phyloP scores from a whole-genome alignment of 2,329 filamentous ascomycete species.

The Colletotrichum eleusines region DNA sequence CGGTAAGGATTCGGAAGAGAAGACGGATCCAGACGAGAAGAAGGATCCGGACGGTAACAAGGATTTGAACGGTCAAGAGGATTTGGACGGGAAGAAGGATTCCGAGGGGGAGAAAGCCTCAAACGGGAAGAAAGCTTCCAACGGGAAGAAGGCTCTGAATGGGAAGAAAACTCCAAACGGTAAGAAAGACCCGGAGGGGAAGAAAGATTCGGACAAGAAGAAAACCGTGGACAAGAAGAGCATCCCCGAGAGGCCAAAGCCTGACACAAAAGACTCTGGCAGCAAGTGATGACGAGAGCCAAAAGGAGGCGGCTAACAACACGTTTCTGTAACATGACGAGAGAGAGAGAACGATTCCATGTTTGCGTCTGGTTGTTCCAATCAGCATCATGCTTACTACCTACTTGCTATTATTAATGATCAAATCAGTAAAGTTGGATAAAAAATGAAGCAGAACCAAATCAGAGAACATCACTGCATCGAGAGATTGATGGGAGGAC shows the following conservation, averaged over 20 bases:
- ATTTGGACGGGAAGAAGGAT: too few species aligned
- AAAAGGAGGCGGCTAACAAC: not conserved
- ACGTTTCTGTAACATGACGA: accelerated
- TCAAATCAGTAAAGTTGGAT: not conserved
- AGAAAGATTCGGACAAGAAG: not conserved
- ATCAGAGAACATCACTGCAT: not conserved
- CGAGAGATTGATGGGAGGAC: not conserved
- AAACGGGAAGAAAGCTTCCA: too few species aligned
- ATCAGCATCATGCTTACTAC: too few species aligned
- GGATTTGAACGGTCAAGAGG: too few species aligned
- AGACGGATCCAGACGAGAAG: too few species aligned
- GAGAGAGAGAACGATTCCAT: not conserved
- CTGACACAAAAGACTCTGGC: not conserved
- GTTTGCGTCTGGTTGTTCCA: too few species aligned
- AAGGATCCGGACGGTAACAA: too few species aligned
- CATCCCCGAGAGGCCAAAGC: slow-evolving; percentile 16
- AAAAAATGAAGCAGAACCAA: too few species aligned
- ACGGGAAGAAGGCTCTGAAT: too few species aligned
- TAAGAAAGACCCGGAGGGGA: too few species aligned
- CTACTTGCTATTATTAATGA: not conserved
- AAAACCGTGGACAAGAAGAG: not conserved
- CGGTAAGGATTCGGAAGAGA: not conserved
- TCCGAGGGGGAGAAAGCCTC: too few species aligned
- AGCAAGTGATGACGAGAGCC: not conserved
- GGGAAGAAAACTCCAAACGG: too few species aligned